These are phyloP conservation scores for Herpotrichia juniperi DNA, from an alignment of 2,329 filamentous ascomycete genomes.

Conservation along the genomic window DNA sequence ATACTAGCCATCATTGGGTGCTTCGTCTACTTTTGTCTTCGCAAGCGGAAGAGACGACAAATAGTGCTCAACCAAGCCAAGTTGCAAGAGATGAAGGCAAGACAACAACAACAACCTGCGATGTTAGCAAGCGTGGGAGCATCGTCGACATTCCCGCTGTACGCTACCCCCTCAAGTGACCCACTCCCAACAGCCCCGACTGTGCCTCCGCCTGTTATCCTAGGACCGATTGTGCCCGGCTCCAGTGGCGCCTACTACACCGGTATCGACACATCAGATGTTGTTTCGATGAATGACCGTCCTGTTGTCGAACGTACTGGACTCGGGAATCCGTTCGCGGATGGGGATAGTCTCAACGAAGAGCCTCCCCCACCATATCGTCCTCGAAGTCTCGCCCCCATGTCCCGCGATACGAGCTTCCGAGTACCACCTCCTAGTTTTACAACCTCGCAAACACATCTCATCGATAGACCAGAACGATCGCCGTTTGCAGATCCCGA, in stretches of 20 bases:
- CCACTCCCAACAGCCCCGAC: constrained; percentile 17
- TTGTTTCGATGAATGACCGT: constrained; percentile 33
- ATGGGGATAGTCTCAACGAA: constrained; percentile 30
- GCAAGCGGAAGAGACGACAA: constrained; percentile 33
- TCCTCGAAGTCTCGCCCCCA: constrained; percentile 36
- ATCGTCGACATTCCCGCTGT: background rate
- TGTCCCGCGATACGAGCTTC: constrained; percentile 43
- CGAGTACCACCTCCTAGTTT: constrained; percentile 20
- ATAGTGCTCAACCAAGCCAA: constrained; percentile 14
- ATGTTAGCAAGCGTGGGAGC: constrained; percentile 24
- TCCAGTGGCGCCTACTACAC: constrained; percentile 42
- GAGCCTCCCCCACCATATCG: constrained; percentile 46
- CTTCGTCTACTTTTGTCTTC: constrained; percentile 31
- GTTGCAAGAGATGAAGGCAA: constrained; percentile 35
- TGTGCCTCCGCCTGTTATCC: constrained; percentile 36
- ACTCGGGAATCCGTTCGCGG: constrained; percentile 37
- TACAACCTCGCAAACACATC: constrained; percentile 27
- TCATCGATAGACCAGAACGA: constrained; percentile 18
- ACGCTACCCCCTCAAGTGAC: constrained; percentile 13
- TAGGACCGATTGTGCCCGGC: constrained; percentile 39
- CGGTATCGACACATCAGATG: constrained; percentile 46
- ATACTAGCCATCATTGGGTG: constrained; percentile 30
- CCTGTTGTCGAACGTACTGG: constrained; percentile 22
- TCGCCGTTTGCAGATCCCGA: constrained; percentile 43
- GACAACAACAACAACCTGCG: background rate